These are phyloP conservation scores for Leucaena leucocephala DNA, from an alignment of 306 rosid genomes.

Conservation along the genomic window DNA sequence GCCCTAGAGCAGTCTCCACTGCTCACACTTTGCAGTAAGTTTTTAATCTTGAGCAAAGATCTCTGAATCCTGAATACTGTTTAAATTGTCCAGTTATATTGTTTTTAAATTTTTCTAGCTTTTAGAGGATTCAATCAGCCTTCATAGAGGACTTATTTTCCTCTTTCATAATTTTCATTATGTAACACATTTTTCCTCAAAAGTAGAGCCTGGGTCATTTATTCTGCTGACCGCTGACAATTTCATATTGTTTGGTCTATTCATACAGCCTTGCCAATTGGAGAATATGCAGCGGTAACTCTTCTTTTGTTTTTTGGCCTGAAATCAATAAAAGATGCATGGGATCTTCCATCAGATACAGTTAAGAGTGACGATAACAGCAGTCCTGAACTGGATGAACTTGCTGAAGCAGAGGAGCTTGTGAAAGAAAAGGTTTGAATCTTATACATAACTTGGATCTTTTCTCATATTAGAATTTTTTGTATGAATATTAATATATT, in stretches of 20 bases:
- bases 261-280: slow-evolving; percentile 84
- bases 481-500: background rate
- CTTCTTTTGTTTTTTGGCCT: slow-evolving; percentile 92
- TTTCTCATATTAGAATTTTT: background rate
- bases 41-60: slow-evolving; percentile 15
- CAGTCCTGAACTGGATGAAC: slow-evolving; percentile 80
- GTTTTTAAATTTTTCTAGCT: background rate
- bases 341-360: slow-evolving; percentile 81
- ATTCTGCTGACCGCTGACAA: slow-evolving; percentile 30
- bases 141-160: background rate
- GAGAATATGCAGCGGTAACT: slow-evolving; percentile 96
- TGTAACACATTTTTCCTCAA: background rate
- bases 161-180: slow-evolving; percentile 13
- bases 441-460: slow-evolving; percentile 4
- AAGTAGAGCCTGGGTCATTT: slow-evolving; percentile 11
- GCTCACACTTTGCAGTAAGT: background rate
- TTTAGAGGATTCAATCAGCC: slow-evolving; percentile 2
- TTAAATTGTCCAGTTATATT: background rate
- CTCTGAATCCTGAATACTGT: slow-evolving; percentile 14
- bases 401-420: slow-evolving; percentile 89
- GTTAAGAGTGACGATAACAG: slow-evolving; percentile 56
- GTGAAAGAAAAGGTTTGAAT: slow-evolving; percentile 86
- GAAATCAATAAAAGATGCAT: slow-evolving; percentile 89
- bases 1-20: background rate
- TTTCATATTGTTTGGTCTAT: slow-evolving; percentile 37